These are phyloP conservation scores for Gnaphalium uliginosum DNA, from an alignment of 129 eudicot genomes.

Conservation along the genomic window DNA sequence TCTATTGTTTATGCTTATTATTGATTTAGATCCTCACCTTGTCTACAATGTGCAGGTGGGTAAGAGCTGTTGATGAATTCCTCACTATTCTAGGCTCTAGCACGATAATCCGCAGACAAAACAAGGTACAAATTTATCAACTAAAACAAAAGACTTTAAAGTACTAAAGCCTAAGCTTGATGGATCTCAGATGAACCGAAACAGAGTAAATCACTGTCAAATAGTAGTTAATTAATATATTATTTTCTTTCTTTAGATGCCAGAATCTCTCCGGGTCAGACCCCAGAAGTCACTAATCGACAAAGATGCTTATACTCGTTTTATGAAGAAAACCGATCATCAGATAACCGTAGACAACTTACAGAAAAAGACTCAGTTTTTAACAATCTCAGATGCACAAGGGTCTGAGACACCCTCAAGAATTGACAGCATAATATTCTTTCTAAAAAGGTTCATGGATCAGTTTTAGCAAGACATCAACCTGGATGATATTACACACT, in stretches of 20 bases:
- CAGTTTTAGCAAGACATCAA: slow-evolving; percentile 23
- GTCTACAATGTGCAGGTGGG: slow-evolving; percentile 70
- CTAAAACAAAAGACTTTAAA: neutral
- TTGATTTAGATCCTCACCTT: neutral
- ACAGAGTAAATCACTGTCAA: neutral
- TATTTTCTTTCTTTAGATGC: slow-evolving; percentile 26
- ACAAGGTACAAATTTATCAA: slow-evolving; percentile 41
- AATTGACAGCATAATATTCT: slow-evolving; percentile 26
- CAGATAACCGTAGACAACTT: slow-evolving; percentile 18
- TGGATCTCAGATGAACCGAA: neutral
- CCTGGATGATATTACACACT: neutral
- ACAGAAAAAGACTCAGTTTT: slow-evolving; percentile 13
- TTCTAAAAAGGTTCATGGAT: slow-evolving; percentile 38
- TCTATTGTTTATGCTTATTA: neutral
- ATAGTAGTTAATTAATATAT: neutral
- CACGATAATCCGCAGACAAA: slow-evolving; percentile 52
- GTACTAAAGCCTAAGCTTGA: neutral
- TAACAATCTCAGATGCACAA: slow-evolving; percentile 14
- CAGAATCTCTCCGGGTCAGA: slow-evolving; percentile 1
- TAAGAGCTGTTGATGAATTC: slow-evolving; percentile 81
- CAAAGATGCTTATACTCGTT: slow-evolving; percentile 1
- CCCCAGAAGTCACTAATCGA: slow-evolving; percentile 27
- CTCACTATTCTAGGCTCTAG: slow-evolving; percentile 66
- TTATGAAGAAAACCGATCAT: slow-evolving; percentile 20
- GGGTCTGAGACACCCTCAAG: slow-evolving; percentile 17